A percentile compares a stretch with the other conserved stretches of the same genome.
phyloP scores from a whole-genome alignment of 345 rosid species.

The Populus tremula region DNA sequence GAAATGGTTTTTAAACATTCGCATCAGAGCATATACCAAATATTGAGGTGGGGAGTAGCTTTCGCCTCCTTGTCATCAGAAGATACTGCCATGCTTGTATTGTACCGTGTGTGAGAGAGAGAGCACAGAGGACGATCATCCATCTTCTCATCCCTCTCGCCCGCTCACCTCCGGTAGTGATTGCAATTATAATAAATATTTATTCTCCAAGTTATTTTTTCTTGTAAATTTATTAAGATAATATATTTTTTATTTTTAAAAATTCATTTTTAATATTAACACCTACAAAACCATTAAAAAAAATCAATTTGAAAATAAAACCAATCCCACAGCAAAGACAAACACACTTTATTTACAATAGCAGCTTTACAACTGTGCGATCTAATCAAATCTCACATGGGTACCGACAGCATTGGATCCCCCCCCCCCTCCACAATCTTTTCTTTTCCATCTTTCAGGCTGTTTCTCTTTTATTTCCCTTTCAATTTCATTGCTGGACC shows the following conservation, averaged over 20 bases:
- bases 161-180: not conserved
- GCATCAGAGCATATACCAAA: not conserved
- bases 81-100: not conserved
- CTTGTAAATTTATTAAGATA: too few species aligned
- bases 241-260: too few species aligned
- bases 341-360: not conserved
- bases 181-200: too few species aligned
- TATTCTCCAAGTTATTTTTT: too few species aligned
- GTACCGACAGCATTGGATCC: not conserved
- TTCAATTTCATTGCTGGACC: constrained; percentile 4
- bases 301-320: too few species aligned
- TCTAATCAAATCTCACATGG: constrained; percentile 10
- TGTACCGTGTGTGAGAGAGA: not conserved
- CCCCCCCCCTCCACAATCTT: not conserved
- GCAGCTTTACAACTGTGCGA: constrained; percentile 15
- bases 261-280: too few species aligned
- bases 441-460: not conserved
- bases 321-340: too few species aligned
- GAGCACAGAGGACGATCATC: not conserved
- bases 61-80: not conserved
- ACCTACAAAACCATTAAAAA: too few species aligned
- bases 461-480: constrained; percentile 3
- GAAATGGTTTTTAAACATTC: too few species aligned
- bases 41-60: not conserved
- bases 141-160: not conserved